These are phyloP conservation scores for Aspergillus cavernicola DNA, from an alignment of 495 filamentous ascomycete genomes.

Conservation along the genomic window DNA sequence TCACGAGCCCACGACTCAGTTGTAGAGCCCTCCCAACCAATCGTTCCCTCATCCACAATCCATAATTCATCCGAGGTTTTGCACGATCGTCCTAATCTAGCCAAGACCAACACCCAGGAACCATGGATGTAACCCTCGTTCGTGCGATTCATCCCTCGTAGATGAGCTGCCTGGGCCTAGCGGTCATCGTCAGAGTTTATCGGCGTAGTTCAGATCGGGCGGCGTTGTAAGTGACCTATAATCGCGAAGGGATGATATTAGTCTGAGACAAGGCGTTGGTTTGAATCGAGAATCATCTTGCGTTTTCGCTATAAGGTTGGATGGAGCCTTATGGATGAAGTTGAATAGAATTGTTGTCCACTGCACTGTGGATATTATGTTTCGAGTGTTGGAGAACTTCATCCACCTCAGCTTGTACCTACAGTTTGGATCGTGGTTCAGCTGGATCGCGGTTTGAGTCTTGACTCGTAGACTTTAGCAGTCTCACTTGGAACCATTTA, in stretches of 20 bases:
- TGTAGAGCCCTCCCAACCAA: not conserved
- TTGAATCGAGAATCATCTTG: not conserved
- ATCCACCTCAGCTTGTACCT: too few relatives aligned
- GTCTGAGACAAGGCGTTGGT: not conserved
- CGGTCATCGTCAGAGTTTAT: constrained; percentile 1
- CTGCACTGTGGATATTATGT: too few relatives aligned
- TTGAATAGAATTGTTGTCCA: too few relatives aligned
- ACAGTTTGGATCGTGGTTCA: too few relatives aligned
- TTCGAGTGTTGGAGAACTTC: too few relatives aligned
- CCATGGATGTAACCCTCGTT: not conserved
- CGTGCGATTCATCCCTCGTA: not conserved
- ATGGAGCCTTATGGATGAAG: too few relatives aligned
- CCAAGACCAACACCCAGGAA: not conserved
- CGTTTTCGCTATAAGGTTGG: too few relatives aligned
- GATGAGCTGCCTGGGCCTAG: not conserved
- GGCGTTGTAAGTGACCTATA: not conserved
- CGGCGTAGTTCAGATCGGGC: not conserved
- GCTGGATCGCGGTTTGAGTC: too few relatives aligned
- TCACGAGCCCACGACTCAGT: too few relatives aligned
- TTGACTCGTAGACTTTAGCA: too few relatives aligned
- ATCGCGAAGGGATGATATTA: not conserved
- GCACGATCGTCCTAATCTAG: not conserved
- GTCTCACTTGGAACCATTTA: too few relatives aligned
- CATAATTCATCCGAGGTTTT: not conserved
- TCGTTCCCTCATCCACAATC: not conserved